These are phyloP conservation scores for Pseudognaphalium luteoalbum DNA, from an alignment of 129 eudicot species.

Conservation along the genomic window DNA sequence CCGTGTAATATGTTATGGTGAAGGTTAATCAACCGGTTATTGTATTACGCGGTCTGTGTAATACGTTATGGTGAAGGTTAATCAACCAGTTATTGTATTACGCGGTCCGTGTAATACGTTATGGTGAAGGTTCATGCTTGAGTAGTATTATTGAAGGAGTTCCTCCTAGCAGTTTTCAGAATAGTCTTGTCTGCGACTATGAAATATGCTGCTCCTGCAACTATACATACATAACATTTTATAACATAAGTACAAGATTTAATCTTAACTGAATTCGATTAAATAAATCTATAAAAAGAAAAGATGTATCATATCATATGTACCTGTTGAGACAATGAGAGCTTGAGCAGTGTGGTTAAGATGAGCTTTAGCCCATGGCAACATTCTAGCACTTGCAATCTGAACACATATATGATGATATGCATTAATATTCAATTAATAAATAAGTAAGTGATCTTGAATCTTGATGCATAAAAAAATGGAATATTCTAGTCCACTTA, in stretches of 20 bases:
- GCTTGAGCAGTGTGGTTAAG: conserved; percentile 93
- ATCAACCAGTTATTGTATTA: too few relatives aligned
- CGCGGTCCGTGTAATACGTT: too few relatives aligned
- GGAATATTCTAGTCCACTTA: conserved; percentile 25
- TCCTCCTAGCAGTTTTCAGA: conserved; percentile 62
- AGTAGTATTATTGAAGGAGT: conserved; percentile 60
- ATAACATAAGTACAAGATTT: background rate
- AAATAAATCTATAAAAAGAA: background rate
- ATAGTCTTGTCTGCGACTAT: conserved; percentile 92
- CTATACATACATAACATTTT: conserved; percentile 34
- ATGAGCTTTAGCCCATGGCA: conserved; percentile 90
- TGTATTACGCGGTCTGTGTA: too few relatives aligned
- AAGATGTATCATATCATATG: background rate
- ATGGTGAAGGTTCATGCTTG: conserved; percentile 18
- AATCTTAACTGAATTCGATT: background rate
- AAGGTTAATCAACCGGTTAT: conserved; percentile 6
- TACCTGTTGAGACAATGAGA: conserved; percentile 85
- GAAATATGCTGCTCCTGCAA: conserved; percentile 90
- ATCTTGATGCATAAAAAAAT: background rate
- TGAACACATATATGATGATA: background rate
- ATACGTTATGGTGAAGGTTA: too few relatives aligned
- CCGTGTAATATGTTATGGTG: too few relatives aligned
- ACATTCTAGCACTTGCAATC: conserved; percentile 86
- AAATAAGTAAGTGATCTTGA: too few relatives aligned
- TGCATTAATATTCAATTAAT: background rate